Evolutionary conservation across 306 rosid species (phyloP).

Genomic region (Cucumis sativus): Cucumber_9930_V3 NC_026660.2:30802501-30803000

Average conservation of each 20-base stretch:
- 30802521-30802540: conserved; percentile 92
- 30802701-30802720: conserved; percentile 71
- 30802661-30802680: conserved; percentile 89
- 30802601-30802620: conserved; percentile 97
- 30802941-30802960: neutral
- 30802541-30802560: conserved; percentile 95
- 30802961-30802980: neutral
- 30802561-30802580: conserved; percentile 98
- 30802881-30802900: conserved; percentile 94
- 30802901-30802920: conserved; percentile 45
- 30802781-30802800: neutral
- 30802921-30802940: conserved; percentile 6
- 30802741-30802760: neutral
- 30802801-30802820: neutral
- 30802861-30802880: conserved; percentile 60
- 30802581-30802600: conserved; percentile 99
- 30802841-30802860: conserved; percentile 75
- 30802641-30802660: conserved; percentile 93
- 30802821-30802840: neutral
- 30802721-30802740: conserved; percentile 73
- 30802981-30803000: neutral
- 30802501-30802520: conserved; percentile 75
- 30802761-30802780: neutral
- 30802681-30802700: conserved; percentile 92
- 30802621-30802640: conserved; percentile 99